Conservation (phyloP, 805 yeast genomes). For the Teunomyces pallodes region DNA sequence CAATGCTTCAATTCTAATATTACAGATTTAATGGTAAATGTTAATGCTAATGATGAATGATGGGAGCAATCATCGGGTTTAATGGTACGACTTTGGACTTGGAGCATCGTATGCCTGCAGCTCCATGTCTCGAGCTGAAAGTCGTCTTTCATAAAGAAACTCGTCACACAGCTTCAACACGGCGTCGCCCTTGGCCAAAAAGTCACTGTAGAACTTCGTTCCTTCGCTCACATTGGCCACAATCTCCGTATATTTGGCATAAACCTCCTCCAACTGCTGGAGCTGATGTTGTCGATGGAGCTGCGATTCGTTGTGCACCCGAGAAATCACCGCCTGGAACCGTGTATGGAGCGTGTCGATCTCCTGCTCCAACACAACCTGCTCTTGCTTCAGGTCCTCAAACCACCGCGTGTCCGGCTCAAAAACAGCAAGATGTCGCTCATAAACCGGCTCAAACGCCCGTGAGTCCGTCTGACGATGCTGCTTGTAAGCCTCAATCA, state of each 20-base stretch:
- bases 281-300: slow-evolving; percentile 47
- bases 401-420: slow-evolving; percentile 49
- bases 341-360: slow-evolving; percentile 12
- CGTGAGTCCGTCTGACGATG: slow-evolving; percentile 22
- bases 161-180: slow-evolving; percentile 50
- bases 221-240: slow-evolving; percentile 66
- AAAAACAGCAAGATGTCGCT: slow-evolving; percentile 45
- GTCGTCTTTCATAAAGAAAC: slow-evolving; percentile 49
- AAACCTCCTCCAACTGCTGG: slow-evolving; percentile 50
- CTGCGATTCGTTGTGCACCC: slow-evolving; percentile 18
- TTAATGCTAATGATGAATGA: too few species aligned
- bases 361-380: slow-evolving; percentile 17
- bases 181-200: slow-evolving; percentile 44
- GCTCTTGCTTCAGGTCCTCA: slow-evolving; percentile 32
- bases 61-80: neutral
- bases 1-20: too few species aligned
- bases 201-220: slow-evolving; percentile 62
- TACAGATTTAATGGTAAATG: too few species aligned
- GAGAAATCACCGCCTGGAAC: slow-evolving; percentile 9
- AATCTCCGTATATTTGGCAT: slow-evolving; percentile 53
- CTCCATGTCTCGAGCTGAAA: slow-evolving; percentile 54
- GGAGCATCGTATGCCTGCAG: slow-evolving; percentile 3
- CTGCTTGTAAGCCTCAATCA: slow-evolving; percentile 46
- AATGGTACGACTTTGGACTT: slow-evolving; percentile 4
- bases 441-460: slow-evolving; percentile 37